These are phyloP conservation scores for Puccinia coronata DNA, from an alignment of 1,284 basidiomycete genomes.

Conservation along the genomic window DNA sequence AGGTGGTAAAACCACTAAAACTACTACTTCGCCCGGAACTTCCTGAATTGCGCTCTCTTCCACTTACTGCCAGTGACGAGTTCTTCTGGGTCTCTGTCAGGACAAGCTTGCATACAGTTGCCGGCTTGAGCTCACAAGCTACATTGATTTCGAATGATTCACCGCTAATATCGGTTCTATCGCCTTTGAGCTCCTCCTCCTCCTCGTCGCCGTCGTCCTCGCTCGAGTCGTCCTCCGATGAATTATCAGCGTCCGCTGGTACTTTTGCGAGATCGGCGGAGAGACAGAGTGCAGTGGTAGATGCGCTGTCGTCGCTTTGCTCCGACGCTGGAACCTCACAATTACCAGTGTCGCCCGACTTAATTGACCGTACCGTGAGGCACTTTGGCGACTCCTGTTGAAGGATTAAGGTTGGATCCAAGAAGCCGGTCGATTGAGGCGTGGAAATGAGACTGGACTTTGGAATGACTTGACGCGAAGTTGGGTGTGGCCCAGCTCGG, in stretches of 20 bases:
- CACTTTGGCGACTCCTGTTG: neutral
- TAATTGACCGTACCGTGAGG: neutral
- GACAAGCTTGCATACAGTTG: neutral
- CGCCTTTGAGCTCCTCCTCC: neutral
- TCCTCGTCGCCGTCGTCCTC: neutral
- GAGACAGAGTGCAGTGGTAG: neutral
- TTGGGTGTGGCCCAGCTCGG: neutral
- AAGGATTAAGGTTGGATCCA: neutral
- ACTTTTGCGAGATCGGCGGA: neutral
- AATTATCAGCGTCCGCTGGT: neutral
- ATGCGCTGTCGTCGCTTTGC: neutral
- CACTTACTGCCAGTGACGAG: neutral
- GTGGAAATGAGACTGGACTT: neutral
- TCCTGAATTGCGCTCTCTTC: neutral
- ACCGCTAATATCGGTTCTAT: neutral
- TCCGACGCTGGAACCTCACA: neutral
- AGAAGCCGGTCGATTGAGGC: neutral
- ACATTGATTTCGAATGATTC: conserved; percentile 8
- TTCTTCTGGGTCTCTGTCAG: neutral
- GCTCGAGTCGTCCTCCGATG: neutral
- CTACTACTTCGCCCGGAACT: neutral
- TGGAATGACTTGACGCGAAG: neutral
- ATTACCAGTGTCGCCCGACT: too few relatives aligned
- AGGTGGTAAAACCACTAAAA: neutral
- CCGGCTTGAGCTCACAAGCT: neutral